Percentiles rank a stretch among this genome's conserved stretches.
phyloP scores from a whole-genome alignment of 345 rosid genomes.

The Abelmoschus esculentus region DNA sequence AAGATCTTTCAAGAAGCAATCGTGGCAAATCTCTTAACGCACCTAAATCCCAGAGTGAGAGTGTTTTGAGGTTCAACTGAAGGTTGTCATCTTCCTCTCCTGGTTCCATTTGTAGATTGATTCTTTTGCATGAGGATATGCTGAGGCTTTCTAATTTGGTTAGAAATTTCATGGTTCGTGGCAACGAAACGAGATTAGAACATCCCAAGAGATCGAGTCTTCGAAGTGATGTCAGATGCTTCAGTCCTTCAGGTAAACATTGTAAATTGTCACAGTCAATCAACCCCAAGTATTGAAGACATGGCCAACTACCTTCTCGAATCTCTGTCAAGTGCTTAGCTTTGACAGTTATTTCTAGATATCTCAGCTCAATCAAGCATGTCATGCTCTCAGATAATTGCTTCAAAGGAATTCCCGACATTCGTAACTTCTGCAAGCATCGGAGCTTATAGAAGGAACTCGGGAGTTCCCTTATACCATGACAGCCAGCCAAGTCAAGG shows the following conservation, averaged over 20 bases:
- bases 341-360: not conserved
- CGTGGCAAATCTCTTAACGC: not conserved
- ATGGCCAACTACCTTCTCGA: not conserved
- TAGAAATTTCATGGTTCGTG: not conserved
- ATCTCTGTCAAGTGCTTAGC: not conserved
- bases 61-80: not conserved
- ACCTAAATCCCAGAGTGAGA: not conserved
- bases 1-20: not conserved
- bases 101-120: not conserved
- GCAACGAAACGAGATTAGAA: not conserved
- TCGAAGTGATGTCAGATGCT: not conserved
- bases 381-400: not conserved
- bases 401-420: not conserved
- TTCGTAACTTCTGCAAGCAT: not conserved
- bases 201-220: not conserved
- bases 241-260: not conserved
- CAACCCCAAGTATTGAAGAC: not conserved
- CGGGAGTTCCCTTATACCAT: not conserved
- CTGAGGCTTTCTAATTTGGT: not conserved
- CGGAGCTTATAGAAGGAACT: not conserved
- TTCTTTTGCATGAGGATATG: not conserved
- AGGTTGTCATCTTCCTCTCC: not conserved
- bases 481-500: not conserved
- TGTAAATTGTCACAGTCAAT: not conserved
- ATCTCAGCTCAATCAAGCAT: not conserved